Evolutionary conservation across 2,329 filamentous ascomycete species (phyloP).

Genomic region (Diaporthe australafricana): DNA sequence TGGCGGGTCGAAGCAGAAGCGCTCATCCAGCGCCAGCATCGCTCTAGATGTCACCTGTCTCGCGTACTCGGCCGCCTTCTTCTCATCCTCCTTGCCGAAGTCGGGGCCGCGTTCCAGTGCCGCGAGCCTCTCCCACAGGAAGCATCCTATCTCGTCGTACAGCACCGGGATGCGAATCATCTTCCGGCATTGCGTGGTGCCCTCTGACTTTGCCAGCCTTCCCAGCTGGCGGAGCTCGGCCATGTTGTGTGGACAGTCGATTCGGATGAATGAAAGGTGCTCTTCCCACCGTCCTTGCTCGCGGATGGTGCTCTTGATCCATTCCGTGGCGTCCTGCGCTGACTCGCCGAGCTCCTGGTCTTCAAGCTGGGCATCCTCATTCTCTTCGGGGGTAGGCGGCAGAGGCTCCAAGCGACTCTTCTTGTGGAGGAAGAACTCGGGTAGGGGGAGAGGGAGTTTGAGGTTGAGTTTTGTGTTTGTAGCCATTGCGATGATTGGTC

Average conservation of each 20-base stretch:
- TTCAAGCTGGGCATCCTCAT: background rate
- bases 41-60: background rate
- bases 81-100: constrained; percentile 1
- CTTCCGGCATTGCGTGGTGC: constrained; percentile 37
- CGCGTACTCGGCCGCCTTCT: constrained; percentile 25
- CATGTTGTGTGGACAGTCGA: constrained; percentile 40
- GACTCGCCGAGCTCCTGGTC: background rate
- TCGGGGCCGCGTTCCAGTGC: constrained; percentile 16
- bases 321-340: constrained; percentile 38
- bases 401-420: constrained; percentile 11
- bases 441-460: constrained; percentile 23
- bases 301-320: constrained; percentile 38
- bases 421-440: constrained; percentile 20
- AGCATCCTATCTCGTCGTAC: constrained; percentile 41
- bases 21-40: constrained; percentile 19
- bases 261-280: constrained; percentile 35
- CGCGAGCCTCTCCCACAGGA: constrained; percentile 40
- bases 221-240: constrained; percentile 40
- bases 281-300: constrained; percentile 36
- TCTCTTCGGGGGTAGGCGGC: constrained; percentile 17
- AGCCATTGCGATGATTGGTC: background rate
- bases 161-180: constrained; percentile 43
- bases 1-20: constrained; percentile 23
- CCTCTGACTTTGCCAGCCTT: constrained; percentile 34
- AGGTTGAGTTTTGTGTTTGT: constrained; percentile 11